Percentiles rank a stretch among this genome's conserved stretches.
Evolutionary conservation across 116 monocot species (phyloP).

Genomic region (Cymodocea nodosa): DNA sequence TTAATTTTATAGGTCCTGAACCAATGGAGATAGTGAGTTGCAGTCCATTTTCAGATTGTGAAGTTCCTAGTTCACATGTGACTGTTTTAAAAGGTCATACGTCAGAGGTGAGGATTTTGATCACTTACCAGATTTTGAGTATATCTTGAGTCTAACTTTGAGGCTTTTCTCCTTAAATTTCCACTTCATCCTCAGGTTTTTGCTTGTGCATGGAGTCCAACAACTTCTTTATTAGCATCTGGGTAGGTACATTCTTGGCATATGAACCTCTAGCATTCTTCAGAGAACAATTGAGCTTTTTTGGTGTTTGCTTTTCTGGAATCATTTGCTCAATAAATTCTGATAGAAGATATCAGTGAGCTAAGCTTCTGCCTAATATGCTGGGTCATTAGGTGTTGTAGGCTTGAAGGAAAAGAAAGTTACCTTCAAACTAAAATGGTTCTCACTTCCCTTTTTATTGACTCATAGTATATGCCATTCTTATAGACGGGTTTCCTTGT

Average conservation of each 20-base stretch:
- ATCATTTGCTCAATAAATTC: not conserved
- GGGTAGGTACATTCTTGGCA: constrained; percentile 44
- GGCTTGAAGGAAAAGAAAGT: too few relatives aligned
- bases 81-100: constrained; percentile 90
- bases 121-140: not conserved
- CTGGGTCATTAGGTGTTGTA: too few relatives aligned
- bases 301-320: not conserved
- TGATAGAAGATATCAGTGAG: not conserved
- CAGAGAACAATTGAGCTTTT: constrained; percentile 2
- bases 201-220: constrained; percentile 97
- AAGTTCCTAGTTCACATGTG: constrained; percentile 65
- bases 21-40: constrained; percentile 65
- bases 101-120: constrained; percentile 59
- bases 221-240: constrained; percentile 80
- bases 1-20: constrained; percentile 37
- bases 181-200: constrained; percentile 49
- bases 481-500: too few relatives aligned
- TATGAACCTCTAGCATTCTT: not conserved
- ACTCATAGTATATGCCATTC: too few relatives aligned
- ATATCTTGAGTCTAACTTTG: not conserved
- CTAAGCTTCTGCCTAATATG: too few relatives aligned
- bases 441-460: too few relatives aligned
- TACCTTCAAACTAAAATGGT: too few relatives aligned
- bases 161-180: not conserved
- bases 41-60: constrained; percentile 20